These are phyloP conservation scores for Mrakiaceae sp. DNA, from an alignment of 1,284 basidiomycete genomes.

Conservation along the genomic window DNA sequence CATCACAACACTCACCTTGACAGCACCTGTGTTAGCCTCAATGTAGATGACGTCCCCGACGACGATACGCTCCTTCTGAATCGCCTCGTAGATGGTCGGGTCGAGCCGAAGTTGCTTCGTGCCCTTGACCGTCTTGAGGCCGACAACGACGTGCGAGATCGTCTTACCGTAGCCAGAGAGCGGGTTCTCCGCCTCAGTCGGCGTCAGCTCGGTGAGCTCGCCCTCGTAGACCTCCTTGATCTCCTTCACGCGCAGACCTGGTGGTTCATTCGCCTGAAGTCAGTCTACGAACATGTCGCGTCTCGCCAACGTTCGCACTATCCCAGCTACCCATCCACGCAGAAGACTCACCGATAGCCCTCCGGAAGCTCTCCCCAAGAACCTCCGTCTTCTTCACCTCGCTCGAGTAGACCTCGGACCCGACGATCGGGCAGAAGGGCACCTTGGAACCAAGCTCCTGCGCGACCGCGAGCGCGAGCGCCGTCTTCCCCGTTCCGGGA, in stretches of 20 bases:
- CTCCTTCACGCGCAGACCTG: conserved; percentile 91
- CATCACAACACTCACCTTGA: conserved; percentile 52
- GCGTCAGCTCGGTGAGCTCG: conserved; percentile 93
- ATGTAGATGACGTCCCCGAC: conserved; percentile 97
- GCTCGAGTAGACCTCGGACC: conserved; percentile 88
- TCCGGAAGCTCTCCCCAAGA: conserved; percentile 84
- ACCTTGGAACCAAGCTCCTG: conserved; percentile 92
- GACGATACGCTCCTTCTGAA: conserved; percentile 92
- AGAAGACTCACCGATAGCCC: conserved; percentile 73
- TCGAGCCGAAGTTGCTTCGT: conserved; percentile 93
- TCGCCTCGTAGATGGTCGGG: conserved; percentile 91
- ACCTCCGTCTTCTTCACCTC: conserved; percentile 99
- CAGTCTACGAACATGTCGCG: conserved; percentile 5
- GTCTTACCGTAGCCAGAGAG: conserved; percentile 97
- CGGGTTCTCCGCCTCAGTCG: conserved; percentile 89
- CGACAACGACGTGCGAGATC: conserved; percentile 90
- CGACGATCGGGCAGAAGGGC: conserved; percentile 97
- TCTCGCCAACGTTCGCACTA: not conserved
- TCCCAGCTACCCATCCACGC: not conserved
- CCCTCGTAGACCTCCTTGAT: conserved; percentile 99
- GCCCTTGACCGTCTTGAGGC: conserved; percentile 95
- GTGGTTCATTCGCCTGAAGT: not conserved
- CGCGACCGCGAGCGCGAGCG: conserved; percentile 81
- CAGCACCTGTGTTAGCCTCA: conserved; percentile 86
- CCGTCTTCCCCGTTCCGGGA: conserved; percentile 91